Percentiles rank a stretch among this genome's conserved stretches.
Evolutionary conservation across 371 early-diverging fungal genomes (phyloP).

Genomic region (Mortierella sp.): DNA sequence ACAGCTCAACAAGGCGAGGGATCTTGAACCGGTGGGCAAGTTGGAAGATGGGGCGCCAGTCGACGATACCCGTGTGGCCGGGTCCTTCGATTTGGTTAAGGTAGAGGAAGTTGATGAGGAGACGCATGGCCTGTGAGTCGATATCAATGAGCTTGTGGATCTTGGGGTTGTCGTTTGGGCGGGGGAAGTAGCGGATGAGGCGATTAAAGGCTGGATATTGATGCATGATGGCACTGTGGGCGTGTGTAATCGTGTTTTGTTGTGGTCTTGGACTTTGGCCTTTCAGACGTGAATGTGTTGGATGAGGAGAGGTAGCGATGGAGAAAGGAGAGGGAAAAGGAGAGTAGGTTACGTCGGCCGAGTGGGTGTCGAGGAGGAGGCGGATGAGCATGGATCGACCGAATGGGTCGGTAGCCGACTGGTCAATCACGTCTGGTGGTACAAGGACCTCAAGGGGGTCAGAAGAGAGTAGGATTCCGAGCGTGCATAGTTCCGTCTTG

Average conservation of each 20-base stretch:
- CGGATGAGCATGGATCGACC: slow-evolving; percentile 7
- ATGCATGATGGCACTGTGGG: slow-evolving; percentile 14
- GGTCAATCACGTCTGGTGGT: neutral
- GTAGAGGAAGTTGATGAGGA: slow-evolving; percentile 34
- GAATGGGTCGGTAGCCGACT: slow-evolving; percentile 3
- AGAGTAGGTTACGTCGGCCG: slow-evolving; percentile 12
- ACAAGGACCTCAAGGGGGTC: slow-evolving; percentile 12
- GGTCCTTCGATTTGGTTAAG: slow-evolving; percentile 25
- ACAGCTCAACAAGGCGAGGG: neutral
- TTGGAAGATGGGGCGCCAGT: slow-evolving; percentile 26
- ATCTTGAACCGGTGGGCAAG: slow-evolving; percentile 17
- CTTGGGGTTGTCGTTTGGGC: neutral
- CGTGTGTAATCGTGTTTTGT: neutral
- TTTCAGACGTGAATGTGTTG: neutral
- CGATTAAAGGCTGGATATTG: slow-evolving; percentile 13
- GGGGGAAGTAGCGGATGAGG: neutral
- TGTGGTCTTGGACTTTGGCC: neutral
- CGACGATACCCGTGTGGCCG: slow-evolving; percentile 11
- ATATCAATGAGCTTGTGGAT: slow-evolving; percentile 8
- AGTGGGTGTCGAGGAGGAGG: neutral
- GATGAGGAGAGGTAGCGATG: too few species aligned
- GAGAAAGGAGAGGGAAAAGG: neutral
- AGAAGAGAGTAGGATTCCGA: slow-evolving; percentile 8
- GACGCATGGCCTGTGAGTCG: slow-evolving; percentile 15
- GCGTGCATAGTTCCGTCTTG: neutral